Evolutionary conservation across 331 rosid genomes (phyloP), one percentile per base, ranked within the genome.

Genomic region (Quercus lobata): DNA sequence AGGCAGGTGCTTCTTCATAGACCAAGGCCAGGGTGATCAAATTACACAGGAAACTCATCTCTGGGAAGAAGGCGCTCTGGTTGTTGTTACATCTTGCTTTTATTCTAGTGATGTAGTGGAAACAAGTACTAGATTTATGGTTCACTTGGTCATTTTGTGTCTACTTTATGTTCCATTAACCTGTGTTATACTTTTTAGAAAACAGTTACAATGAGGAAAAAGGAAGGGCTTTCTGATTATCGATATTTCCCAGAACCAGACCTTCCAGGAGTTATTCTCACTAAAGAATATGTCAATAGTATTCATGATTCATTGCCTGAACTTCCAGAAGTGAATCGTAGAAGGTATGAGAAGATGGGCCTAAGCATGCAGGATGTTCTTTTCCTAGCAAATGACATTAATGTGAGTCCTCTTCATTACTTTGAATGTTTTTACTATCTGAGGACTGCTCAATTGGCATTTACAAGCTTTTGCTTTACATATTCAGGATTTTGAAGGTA

Each of bases 171-270:
- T 58, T 71, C 58, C 76, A 79, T 3, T 79, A 61, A 70, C 76
- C 76, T 76, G 27, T 76, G 75, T 84, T 81, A 60, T 61, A 72
- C 69, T 84, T 81, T 76, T 84, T 82, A 92, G 98, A 91, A 87
- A 87, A 92, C 97, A 70, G 85, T 95, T 80, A 89, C 97, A 77
- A 95, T 95, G 98, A 95, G 98, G 90, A 95, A 90, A 86, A 92
- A 95, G 83, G 97, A 94, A 90, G 97, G 98, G 71, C 97, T 95
- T 71, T 86, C 98, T 73, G 98, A 95, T 90, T 95, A 95, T 84
- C 89, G 92, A 85, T 95, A 95, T 88, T 92, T 91, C 84, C 98
- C 98, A 66, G 97, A 95, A 84, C 97, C 97, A 75, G 98, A 95
- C 83, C 97, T 92, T 79, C 97, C 96, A 10, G 91, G 87, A 56